Percentiles rank a stretch among this genome's conserved stretches.
phyloP scores from a whole-genome alignment of 108 stramenopile genomes.

The Bacterosira constricta region DNA sequence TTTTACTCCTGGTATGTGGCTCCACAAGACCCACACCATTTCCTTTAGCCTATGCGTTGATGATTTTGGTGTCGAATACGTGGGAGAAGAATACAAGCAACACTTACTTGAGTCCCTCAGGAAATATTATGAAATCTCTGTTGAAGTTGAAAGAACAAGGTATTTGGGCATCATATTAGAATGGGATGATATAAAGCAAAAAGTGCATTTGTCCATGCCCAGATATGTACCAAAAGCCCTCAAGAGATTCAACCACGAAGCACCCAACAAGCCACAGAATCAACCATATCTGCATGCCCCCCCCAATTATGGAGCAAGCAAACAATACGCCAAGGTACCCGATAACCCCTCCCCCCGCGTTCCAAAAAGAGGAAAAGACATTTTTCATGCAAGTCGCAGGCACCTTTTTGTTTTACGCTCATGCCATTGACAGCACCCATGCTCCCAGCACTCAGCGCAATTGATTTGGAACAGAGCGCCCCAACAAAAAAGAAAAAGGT shows the following conservation, averaged over 20 bases:
- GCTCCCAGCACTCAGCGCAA: neutral
- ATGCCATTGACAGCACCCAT: neutral
- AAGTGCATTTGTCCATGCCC: constrained; percentile 34
- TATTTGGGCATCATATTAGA: no score
- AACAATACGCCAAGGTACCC: neutral
- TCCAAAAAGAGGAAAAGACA: neutral
- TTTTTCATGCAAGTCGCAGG: neutral
- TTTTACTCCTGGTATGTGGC: constrained; percentile 15
- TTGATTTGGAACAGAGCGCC: neutral
- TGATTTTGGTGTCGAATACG: constrained; percentile 60
- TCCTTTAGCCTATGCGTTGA: constrained; percentile 31
- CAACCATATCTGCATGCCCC: no score
- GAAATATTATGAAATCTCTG: no score
- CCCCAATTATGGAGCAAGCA: neutral
- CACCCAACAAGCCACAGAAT: neutral
- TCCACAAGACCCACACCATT: constrained; percentile 14
- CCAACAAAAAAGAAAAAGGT: neutral
- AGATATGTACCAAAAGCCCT: neutral
- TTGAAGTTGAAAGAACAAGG: no score
- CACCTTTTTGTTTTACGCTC: neutral
- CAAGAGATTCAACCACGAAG: neutral
- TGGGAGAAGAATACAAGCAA: constrained; percentile 4
- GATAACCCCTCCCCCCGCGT: neutral
- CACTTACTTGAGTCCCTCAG: no score
- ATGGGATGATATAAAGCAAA: constrained; percentile 43